Percentiles rank a stretch among this genome's conserved stretches.
phyloP scores from a whole-genome alignment of 306 rosid species.

The Hippophae tibetana region DNA sequence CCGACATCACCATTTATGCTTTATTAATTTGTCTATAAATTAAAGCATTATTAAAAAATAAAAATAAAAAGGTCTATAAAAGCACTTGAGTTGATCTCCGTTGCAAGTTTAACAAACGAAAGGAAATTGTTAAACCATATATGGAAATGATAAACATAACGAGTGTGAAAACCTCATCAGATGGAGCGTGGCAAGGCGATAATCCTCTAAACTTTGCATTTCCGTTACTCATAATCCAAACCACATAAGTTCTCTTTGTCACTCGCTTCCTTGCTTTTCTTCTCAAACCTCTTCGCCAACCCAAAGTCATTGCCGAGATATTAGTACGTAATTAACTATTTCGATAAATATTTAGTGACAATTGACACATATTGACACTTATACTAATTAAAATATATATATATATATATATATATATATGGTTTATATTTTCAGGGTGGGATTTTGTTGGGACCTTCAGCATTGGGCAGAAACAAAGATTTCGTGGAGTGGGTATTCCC shows the following conservation, averaged over 20 bases:
- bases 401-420: background rate
- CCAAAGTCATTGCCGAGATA: conserved; percentile 80
- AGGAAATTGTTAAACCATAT: no score
- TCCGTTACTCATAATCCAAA: conserved; percentile 66
- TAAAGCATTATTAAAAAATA: no score
- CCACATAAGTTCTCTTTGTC: conserved; percentile 34
- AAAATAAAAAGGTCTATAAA: no score
- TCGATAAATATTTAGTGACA: no score
- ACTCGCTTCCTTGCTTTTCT: conserved; percentile 54
- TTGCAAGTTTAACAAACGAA: no score
- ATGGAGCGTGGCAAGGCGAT: conserved; percentile 82
- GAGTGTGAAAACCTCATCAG: conserved; percentile 51
- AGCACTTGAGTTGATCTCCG: no score
- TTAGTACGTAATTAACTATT: conserved; percentile 23
- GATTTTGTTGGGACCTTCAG: conserved; percentile 71
- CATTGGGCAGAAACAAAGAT: conserved; percentile 41
- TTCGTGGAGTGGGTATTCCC: conserved; percentile 57
- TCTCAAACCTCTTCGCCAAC: conserved; percentile 82
- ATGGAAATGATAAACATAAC: conserved; percentile 35
- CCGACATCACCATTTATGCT: no score
- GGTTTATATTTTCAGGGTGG: conserved; percentile 45
- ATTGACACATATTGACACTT: no score
- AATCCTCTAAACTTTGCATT: conserved; percentile 66
- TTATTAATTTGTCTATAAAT: no score
- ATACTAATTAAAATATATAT: no score